Base-by-base conservation (phyloP, 495 filamentous ascomycete species). In the Platismatia glauca region DNA sequence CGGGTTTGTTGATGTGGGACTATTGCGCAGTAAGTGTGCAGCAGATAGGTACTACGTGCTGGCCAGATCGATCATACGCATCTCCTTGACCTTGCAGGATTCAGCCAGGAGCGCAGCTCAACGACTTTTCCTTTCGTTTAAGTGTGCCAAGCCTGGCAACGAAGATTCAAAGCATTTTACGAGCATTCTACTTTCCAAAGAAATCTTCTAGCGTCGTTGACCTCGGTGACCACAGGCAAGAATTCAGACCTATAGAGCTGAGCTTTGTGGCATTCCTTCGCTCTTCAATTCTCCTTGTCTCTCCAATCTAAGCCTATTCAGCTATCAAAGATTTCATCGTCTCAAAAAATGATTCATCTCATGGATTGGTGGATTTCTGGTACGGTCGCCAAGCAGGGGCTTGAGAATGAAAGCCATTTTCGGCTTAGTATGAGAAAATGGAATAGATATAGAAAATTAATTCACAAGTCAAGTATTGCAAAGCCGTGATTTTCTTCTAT, bases 341-440 rank as follows among this genome's bases (percentile, higher is more conserved):
- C 3, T 13, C 15, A 0, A 8, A 24, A 8, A 24, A 11, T 9
- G 1, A n/a, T n/a, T n/a, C n/a, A n/a, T n/a, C n/a, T n/a, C n/a
- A n/a, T n/a, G n/a, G n/a, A n/a, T n/a, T n/a, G n/a, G n/a, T n/a
- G n/a, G 39, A 4, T 46, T 5, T 24, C 44, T 11, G n/a, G n/a
- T 46, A 24, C 9, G 8, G n/a, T 13, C 44, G 44, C 44, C n/a
- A 46, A 46, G 44, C 44, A 43, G 1, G 16, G n/a, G 20, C 41
- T 43, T 43, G 41, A 7, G 34, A 35, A 4, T 35, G 9, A 35
- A 35, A 35, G 9, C 4, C 34, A 35, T 35, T 4, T 8, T n/a
- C 20, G n/a, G n/a, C 22, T 5, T 24, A 27, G 22, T 27, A 48
- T 27, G 7, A 13, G 44, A 34, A 53, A 33, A 53, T 53, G 29